Evolutionary conservation across 495 filamentous ascomycete genomes (phyloP).

Genomic region (Aspergillus homomorphus): DNA sequence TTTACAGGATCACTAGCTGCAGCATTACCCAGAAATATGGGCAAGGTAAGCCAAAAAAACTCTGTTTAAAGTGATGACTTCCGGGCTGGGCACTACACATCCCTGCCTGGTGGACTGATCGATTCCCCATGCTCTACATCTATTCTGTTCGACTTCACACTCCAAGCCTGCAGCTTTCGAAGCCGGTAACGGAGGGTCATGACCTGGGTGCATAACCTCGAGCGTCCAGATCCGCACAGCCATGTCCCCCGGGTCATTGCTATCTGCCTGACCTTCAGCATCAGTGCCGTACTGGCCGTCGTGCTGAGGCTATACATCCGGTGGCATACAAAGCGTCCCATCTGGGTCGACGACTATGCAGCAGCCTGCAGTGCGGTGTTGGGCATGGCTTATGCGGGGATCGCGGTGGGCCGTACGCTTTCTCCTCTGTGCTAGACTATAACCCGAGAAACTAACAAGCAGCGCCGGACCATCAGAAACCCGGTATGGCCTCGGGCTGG

Average conservation of each 20-base stretch:
- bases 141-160: neutral
- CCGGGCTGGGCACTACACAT: neutral
- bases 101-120: too few relatives aligned
- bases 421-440: neutral
- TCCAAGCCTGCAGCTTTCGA: neutral
- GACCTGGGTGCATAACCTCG: conserved; percentile 34
- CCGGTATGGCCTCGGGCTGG: conserved; percentile 29
- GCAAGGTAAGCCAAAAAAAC: too few relatives aligned
- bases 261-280: conserved; percentile 21
- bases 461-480: conserved; percentile 20
- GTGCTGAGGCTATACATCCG: conserved; percentile 26
- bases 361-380: conserved; percentile 23
- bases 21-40: too few relatives aligned
- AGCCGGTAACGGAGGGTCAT: conserved; percentile 11
- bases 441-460: conserved; percentile 5
- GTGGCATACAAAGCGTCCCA: conserved; percentile 13
- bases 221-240: conserved; percentile 21
- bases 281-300: conserved; percentile 22
- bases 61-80: too few relatives aligned
- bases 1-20: too few relatives aligned
- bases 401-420: conserved; percentile 27
- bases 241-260: conserved; percentile 21
- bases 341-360: conserved; percentile 31
- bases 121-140: too few relatives aligned
- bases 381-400: conserved; percentile 18